phyloP scores from a whole-genome alignment of 768 basidiomycete genomes.

The Daedaleopsis nitida region DNA sequence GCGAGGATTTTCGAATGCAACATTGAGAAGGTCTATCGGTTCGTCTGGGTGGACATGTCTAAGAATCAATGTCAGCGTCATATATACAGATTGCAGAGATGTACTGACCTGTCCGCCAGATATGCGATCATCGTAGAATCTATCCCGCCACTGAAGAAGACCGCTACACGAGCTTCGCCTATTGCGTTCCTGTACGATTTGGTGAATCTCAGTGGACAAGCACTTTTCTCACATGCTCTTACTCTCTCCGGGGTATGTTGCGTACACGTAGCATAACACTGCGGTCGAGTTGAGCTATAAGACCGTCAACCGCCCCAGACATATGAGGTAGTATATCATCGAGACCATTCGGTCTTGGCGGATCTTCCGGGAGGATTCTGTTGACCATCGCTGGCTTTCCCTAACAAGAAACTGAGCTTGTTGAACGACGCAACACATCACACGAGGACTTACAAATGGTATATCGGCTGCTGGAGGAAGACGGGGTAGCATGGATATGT shows the following conservation, averaged over 20 bases:
- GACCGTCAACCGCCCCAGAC: conserved; percentile 44
- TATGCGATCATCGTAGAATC: conserved; percentile 86
- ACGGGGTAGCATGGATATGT: not conserved
- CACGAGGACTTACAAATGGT: conserved; percentile 4
- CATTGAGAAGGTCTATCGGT: conserved; percentile 90
- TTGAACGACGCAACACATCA: not conserved
- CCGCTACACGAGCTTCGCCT: conserved; percentile 63
- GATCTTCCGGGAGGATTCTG: conserved; percentile 43
- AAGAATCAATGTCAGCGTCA: conserved; percentile 3
- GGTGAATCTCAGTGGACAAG: not conserved
- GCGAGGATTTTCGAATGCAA: conserved; percentile 95
- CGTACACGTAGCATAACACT: conserved; percentile 71
- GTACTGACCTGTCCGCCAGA: conserved; percentile 70
- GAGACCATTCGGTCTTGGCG: conserved; percentile 38
- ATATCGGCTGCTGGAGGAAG: not conserved
- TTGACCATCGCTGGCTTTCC: conserved; percentile 50
- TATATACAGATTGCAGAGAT: not conserved
- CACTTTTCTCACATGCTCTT: conserved; percentile 19
- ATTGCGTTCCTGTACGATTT: conserved; percentile 23
- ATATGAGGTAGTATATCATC: conserved; percentile 48
- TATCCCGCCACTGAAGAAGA: conserved; percentile 96
- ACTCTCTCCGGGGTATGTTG: conserved; percentile 60
- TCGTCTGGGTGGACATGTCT: conserved; percentile 77
- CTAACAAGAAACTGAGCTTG: conserved; percentile 34
- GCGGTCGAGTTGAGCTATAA: conserved; percentile 56